These are phyloP conservation scores for Oryza glumipatula DNA, from an alignment of 176 grass and related monocot species.

Conservation along the genomic window DNA sequence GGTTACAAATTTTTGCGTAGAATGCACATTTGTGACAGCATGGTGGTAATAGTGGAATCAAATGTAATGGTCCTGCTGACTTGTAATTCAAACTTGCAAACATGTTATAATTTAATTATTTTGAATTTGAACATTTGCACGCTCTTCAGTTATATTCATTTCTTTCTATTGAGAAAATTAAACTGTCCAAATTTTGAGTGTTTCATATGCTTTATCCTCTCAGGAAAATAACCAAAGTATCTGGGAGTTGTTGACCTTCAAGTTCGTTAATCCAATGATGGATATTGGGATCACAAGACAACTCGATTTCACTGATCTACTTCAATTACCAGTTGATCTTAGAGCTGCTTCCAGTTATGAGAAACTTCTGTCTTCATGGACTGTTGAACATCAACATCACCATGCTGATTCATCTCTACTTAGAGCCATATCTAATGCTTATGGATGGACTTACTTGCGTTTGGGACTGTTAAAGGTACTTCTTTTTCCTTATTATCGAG, in stretches of 20 bases:
- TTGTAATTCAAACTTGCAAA: background rate
- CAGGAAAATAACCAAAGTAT: constrained; percentile 52
- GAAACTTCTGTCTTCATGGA: constrained; percentile 73
- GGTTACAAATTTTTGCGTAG: background rate
- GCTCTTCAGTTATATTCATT: background rate
- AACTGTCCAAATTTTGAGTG: constrained; percentile 12
- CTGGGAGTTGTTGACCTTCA: constrained; percentile 75
- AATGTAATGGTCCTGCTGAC: background rate
- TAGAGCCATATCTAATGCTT: constrained; percentile 71
- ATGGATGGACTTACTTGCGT: constrained; percentile 82
- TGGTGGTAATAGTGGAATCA: constrained; percentile 6
- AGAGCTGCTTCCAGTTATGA: constrained; percentile 60
- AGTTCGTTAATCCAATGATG: constrained; percentile 77
- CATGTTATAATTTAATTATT: background rate
- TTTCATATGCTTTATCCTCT: constrained; percentile 38
- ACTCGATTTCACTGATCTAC: constrained; percentile 81
- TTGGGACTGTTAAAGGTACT: constrained; percentile 86
- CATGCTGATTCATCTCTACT: constrained; percentile 66
- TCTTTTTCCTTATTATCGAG: constrained; percentile 14
- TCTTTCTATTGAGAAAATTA: background rate
- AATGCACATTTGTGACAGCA: constrained; percentile 5
- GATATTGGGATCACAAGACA: constrained; percentile 80
- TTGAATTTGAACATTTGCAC: background rate
- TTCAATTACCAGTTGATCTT: constrained; percentile 78
- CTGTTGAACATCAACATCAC: constrained; percentile 58